A percentile compares a stretch with the other conserved stretches of the same genome.
Evolutionary conservation across 2,329 filamentous ascomycete species (phyloP).

Genomic region (Colletotrichum spaethianum): DNA sequence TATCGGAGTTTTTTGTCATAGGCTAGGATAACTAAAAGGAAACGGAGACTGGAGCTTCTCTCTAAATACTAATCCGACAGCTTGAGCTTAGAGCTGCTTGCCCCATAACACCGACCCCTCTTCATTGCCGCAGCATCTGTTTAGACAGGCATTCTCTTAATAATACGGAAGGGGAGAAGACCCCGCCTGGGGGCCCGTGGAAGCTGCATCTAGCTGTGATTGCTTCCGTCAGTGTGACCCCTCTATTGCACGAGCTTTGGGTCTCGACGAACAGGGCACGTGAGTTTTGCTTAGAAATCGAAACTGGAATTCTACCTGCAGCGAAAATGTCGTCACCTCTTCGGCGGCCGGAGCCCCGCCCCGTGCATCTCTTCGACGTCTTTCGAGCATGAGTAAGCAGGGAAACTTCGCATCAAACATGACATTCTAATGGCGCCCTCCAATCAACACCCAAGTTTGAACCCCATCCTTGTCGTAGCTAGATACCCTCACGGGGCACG

Average conservation of each 20-base stretch:
- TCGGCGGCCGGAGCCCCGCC: background rate
- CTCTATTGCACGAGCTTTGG: conserved; percentile 1
- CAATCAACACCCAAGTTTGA: background rate
- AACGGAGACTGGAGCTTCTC: background rate
- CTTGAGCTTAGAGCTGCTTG: background rate
- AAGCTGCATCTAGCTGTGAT: conserved; percentile 1
- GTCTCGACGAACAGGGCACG: background rate
- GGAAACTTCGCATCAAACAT: background rate
- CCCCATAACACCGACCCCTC: conserved; percentile 26
- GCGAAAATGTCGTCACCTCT: conserved; percentile 18
- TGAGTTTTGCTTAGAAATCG: conserved; percentile 40
- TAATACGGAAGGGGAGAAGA: conserved; percentile 13
- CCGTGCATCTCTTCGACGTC: background rate
- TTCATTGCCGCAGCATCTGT: conserved; percentile 6
- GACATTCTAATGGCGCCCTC: background rate
- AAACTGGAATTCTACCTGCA: background rate
- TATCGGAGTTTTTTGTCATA: background rate
- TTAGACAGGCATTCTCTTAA: conserved; percentile 11
- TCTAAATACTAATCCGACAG: conserved; percentile 29
- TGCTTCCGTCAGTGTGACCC: conserved; percentile 36
- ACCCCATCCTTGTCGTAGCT: background rate
- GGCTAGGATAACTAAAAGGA: background rate
- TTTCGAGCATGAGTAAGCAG: background rate
- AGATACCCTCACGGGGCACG: background rate
- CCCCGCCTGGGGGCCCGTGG: conserved; percentile 14